A percentile compares a stretch with the other conserved stretches of the same genome.
Evolutionary conservation across 2,329 filamentous ascomycete species (phyloP).

Genomic region (Aspergillus bombycis): DNA sequence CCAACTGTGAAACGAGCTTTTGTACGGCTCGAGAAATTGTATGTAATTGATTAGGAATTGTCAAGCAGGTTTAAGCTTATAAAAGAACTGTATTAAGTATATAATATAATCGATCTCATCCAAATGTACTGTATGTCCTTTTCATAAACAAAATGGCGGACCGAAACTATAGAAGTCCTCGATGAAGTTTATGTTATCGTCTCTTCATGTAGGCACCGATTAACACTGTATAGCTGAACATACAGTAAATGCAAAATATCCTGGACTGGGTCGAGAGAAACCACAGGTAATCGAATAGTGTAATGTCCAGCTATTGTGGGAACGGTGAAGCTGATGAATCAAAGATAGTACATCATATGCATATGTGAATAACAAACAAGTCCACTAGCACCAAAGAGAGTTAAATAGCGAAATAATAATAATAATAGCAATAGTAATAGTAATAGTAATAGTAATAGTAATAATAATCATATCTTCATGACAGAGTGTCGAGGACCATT

Average conservation of each 20-base stretch:
- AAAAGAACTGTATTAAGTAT: background rate
- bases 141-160: background rate
- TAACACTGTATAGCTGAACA: background rate
- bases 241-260: background rate
- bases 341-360: background rate
- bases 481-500: background rate
- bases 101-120: background rate
- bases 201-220: conserved; percentile 7
- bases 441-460: too few relatives aligned
- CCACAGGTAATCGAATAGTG: background rate
- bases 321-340: background rate
- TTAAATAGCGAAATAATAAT: background rate
- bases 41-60: background rate
- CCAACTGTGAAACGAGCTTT: background rate
- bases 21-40: background rate
- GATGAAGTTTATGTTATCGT: background rate
- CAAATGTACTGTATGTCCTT: background rate
- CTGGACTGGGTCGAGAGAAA: background rate
- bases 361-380: background rate
- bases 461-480: background rate
- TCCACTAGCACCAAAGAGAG: background rate
- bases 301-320: background rate
- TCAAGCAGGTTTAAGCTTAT: background rate
- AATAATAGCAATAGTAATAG: too few relatives aligned
- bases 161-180: background rate